Evolutionary conservation across 2,329 filamentous ascomycete genomes (phyloP).

Genomic region (Dendrostoma leiphaemia): DNA sequence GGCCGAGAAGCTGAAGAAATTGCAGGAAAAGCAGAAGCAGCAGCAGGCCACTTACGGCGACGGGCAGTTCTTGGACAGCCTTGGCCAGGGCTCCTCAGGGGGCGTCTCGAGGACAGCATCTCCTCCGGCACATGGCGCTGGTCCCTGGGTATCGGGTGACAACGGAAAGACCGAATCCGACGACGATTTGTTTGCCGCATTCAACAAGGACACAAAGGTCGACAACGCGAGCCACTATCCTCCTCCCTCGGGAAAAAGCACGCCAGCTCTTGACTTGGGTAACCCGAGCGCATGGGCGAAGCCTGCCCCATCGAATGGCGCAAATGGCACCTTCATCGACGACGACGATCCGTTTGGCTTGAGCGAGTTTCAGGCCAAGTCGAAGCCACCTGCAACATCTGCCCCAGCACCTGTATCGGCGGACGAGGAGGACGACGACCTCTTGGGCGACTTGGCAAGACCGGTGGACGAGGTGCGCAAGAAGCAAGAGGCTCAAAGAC

Average conservation of each 20-base stretch:
- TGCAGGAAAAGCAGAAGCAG: slow-evolving; percentile 69
- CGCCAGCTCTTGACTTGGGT: slow-evolving; percentile 51
- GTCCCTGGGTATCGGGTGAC: slow-evolving; percentile 26
- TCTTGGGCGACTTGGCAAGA: slow-evolving; percentile 62
- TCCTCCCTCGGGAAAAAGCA: slow-evolving; percentile 46
- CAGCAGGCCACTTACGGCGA: slow-evolving; percentile 77
- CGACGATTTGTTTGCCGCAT: slow-evolving; percentile 66
- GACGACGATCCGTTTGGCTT: slow-evolving; percentile 91
- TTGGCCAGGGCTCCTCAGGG: slow-evolving; percentile 53
- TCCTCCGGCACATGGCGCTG: slow-evolving; percentile 35
- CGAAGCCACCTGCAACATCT: slow-evolving; percentile 20
- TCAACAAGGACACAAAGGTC: slow-evolving; percentile 64
- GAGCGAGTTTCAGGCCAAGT: slow-evolving; percentile 55
- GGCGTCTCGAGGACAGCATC: slow-evolving; percentile 46
- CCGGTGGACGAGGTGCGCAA: slow-evolving; percentile 63
- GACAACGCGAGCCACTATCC: slow-evolving; percentile 66
- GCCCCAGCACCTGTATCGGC: slow-evolving; percentile 26
- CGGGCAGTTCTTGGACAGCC: slow-evolving; percentile 71
- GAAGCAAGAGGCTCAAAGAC: slow-evolving; percentile 28
- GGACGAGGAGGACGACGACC: slow-evolving; percentile 59
- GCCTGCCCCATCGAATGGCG: slow-evolving; percentile 28
- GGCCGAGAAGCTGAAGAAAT: slow-evolving; percentile 67
- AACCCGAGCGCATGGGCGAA: slow-evolving; percentile 54
- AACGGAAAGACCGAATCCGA: slow-evolving; percentile 44
- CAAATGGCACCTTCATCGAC: slow-evolving; percentile 48